Base-by-base conservation (phyloP, 306 rosid species). In the Gleditsia sinensis region DNA sequence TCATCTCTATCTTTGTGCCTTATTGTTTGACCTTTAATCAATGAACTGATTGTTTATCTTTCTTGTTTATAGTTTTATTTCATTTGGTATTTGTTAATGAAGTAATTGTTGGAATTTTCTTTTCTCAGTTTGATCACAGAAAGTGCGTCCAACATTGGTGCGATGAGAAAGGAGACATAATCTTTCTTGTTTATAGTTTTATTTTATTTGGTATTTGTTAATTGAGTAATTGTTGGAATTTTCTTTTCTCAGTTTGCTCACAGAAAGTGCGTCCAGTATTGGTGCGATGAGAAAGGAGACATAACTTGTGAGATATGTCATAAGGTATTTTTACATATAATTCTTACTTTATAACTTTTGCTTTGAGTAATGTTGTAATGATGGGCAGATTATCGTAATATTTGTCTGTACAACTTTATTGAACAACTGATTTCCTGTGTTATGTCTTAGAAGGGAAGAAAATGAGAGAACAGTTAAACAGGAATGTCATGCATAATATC, bases 221-320 rank as follows among this genome's bases (percentile, higher is more conserved):
- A 48, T 51, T 32, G 65, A 16, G 56, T 61, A 54, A 78, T 67
- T 66, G 37, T 55, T 72, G 24, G 2, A 42, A 19, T 75, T 30
- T 57, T 56, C 24, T 60, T 74, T 69, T 45, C 11, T 63, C 90
- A 94, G 98, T 94, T 80, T 87, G 98, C 98, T 36, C 98, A 94
- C 84, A 84, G 98, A 67, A 94, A 94, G 83, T 94, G 98, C 43
- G 97, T 94, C 59, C 98, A 94, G 86, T 94, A 86, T 79, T 94
- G 98, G 98, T 94, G 98, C 81, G 81, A 94, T 76, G 98, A 94
- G 87, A 94, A 94, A 86, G 98, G 98, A 51, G 98, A 94, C 85
- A 89, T 81, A 61, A 91, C 80, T 81, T 94, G 98, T 75, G 97
- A 91, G 84, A 94, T 94, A 57, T 94, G 98, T 61, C 97, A 94